These are phyloP conservation scores for Alternaria infectoria DNA, from an alignment of 2,329 filamentous ascomycete species.

Conservation along the genomic window DNA sequence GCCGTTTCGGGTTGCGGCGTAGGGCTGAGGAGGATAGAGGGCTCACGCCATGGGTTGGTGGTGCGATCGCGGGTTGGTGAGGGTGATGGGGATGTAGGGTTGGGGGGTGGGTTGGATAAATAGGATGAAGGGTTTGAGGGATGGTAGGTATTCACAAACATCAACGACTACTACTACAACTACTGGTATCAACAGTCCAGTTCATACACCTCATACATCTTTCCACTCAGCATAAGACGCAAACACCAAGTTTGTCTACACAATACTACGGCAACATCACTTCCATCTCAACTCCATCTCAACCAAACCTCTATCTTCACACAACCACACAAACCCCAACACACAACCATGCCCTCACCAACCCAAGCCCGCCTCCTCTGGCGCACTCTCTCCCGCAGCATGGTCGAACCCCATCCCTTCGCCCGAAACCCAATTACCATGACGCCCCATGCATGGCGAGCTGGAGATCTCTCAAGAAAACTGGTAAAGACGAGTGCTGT, in stretches of 20 bases:
- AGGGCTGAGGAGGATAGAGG: neutral
- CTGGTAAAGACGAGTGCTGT: slow-evolving; percentile 29
- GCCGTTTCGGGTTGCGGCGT: neutral
- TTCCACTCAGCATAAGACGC: neutral
- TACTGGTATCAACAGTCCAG: neutral
- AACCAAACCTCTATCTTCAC: neutral
- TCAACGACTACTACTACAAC: neutral
- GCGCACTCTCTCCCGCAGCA: slow-evolving; percentile 38
- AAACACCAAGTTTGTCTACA: neutral
- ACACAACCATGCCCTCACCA: slow-evolving; percentile 38
- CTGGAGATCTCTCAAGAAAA: slow-evolving; percentile 28
- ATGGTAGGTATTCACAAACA: neutral
- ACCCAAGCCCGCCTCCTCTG: slow-evolving; percentile 41
- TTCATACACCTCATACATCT: neutral
- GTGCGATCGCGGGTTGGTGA: neutral
- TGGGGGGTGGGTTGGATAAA: neutral
- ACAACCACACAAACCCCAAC: neutral
- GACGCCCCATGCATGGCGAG: slow-evolving; percentile 33
- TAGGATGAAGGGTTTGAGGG: neutral
- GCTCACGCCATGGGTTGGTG: slow-evolving; percentile 8
- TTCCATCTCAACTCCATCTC: neutral
- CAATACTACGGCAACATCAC: neutral
- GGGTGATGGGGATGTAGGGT: neutral
- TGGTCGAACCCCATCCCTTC: slow-evolving; percentile 47
- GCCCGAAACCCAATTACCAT: slow-evolving; percentile 37